Base-by-base conservation (phyloP, 805 yeast species). In the Tetrapisispora phaffii region DNA sequence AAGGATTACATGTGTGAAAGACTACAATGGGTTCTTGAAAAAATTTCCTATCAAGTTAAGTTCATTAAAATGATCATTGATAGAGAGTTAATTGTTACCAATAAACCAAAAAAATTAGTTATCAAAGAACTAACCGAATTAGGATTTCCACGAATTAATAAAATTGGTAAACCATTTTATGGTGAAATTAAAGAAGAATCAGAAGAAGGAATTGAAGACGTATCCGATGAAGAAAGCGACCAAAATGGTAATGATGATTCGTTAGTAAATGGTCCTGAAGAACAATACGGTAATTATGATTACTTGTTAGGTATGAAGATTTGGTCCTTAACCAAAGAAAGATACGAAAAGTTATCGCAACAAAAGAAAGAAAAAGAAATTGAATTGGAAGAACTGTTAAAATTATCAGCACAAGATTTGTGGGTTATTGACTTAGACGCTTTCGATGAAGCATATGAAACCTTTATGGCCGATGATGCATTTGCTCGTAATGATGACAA, bases 11-110 rank as follows among this genome's bases (percentile, higher is more conserved):
- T 86, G 71, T 76, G 84, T 12, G 75, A 73, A 29, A 76, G 79
- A 36, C 67, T 86, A 47, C 82, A 82, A 51, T 79, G 84, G 60
- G 87, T 82, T 53, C 73, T 93, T 47, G 85, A 81, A 43, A 85
- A 75, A 56, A 69, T 89, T 36, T 68, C 82, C 4, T 80, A 80
- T 47, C 97, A 90, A 60, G 97, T 97, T 0, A 74, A 95, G 47
- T 93, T 93, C 62, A 82, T 93, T 51, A 88, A 88, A 65, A 67
- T 89, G 76, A 90, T 93, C 38, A 86, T 90, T 52, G 95, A 85
- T 24, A 74, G 74, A 48, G 71, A 80, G 53, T 70, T 93, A 44
- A 63, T 68, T 19, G 80, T 93, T 31, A 78, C 83, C 37, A 93
- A 93, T 66, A 81, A 82, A 60, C 80, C 84, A 59, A 75, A 86